Evolutionary conservation across 352 stramenopile genomes (phyloP).

Genomic region (Phytophthora crassamura): DNA sequence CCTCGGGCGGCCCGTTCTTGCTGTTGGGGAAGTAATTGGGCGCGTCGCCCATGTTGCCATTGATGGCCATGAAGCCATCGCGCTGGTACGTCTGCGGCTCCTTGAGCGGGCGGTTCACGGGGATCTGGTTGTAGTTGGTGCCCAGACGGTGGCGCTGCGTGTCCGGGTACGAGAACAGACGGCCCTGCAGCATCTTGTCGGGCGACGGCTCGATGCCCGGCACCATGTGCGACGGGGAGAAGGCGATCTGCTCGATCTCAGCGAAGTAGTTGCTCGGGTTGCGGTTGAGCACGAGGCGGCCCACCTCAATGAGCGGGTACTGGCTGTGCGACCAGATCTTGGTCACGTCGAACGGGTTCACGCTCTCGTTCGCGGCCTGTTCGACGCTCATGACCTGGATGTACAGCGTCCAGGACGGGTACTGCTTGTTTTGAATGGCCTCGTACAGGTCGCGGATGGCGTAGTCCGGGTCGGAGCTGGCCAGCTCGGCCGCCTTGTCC

Average conservation of each 20-base stretch:
- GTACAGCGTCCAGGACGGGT: constrained; percentile 90
- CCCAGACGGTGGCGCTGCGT: constrained; percentile 90
- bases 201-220: constrained; percentile 87
- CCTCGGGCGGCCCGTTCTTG: constrained; percentile 58
- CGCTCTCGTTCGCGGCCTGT: constrained; percentile 60
- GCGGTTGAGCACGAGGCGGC: constrained; percentile 89
- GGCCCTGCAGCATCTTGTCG: constrained; percentile 92
- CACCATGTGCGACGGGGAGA: constrained; percentile 92
- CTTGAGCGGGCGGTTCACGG: constrained; percentile 88
- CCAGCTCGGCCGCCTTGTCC: constrained; percentile 76
- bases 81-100: constrained; percentile 81
- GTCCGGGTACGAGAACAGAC: constrained; percentile 92
- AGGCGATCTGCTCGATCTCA: constrained; percentile 94
- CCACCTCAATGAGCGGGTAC: constrained; percentile 90
- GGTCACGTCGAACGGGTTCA: constrained; percentile 94
- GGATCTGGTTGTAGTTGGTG: constrained; percentile 91
- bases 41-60: constrained; percentile 70
- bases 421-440: constrained; percentile 84
- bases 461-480: constrained; percentile 86
- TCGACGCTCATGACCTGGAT: constrained; percentile 92
- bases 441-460: constrained; percentile 93
- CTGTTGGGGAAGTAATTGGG: constrained; percentile 93
- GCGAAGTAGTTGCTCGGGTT: constrained; percentile 95
- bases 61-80: constrained; percentile 82
- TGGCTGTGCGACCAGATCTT: constrained; percentile 92